Evolutionary conservation across 768 basidiomycete species (phyloP).

Genomic region (Pleurotus sapidus): DNA sequence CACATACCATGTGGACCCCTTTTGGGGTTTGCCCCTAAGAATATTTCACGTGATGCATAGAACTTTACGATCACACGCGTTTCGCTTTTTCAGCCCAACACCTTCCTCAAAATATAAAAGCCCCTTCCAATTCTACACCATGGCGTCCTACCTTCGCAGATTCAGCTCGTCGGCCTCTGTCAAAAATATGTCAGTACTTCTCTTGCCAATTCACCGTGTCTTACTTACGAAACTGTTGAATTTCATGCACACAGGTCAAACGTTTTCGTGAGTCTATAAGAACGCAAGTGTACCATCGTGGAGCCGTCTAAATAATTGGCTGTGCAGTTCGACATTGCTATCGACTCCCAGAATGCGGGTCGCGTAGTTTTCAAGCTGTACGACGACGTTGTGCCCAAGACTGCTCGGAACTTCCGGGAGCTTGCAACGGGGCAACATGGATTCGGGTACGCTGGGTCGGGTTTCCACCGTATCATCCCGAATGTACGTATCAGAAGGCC

Average conservation of each 20-base stretch:
- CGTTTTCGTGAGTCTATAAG: slow-evolving; percentile 28
- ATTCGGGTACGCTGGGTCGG: slow-evolving; percentile 68
- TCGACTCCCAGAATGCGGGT: slow-evolving; percentile 58
- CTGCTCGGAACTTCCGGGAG: slow-evolving; percentile 78
- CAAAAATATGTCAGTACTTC: slow-evolving; percentile 25
- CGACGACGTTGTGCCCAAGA: slow-evolving; percentile 81
- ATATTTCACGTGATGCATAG: background rate
- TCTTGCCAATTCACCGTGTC: background rate
- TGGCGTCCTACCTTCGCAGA: slow-evolving; percentile 1
- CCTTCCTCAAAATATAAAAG: background rate
- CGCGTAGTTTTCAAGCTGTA: slow-evolving; percentile 82
- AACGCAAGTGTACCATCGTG: background rate
- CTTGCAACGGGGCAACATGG: slow-evolving; percentile 65
- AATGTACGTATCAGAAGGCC: slow-evolving; percentile 33
- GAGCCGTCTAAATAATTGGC: background rate
- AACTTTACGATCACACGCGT: background rate
- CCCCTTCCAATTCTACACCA: background rate
- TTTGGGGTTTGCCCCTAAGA: background rate
- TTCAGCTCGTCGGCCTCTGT: background rate
- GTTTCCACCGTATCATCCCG: slow-evolving; percentile 76
- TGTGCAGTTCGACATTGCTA: slow-evolving; percentile 59
- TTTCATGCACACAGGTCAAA: slow-evolving; percentile 26
- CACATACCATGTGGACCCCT: background rate
- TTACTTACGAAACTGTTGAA: slow-evolving; percentile 6
- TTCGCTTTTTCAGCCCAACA: background rate